phyloP scores from a whole-genome alignment of 1,284 basidiomycete genomes.

The Termitomyces sp. region DNA sequence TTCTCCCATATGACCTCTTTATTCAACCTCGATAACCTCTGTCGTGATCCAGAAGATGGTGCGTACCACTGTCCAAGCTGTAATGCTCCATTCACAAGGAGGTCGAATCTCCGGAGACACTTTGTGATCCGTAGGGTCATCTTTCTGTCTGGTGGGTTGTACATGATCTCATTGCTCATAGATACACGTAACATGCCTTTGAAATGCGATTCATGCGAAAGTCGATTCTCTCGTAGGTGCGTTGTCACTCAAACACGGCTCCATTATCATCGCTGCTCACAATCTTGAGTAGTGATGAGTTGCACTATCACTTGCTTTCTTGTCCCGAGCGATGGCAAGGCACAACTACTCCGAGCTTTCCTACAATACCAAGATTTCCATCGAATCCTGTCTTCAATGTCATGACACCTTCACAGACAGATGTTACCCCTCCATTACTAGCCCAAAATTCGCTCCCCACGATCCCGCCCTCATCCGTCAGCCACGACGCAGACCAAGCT shows the following conservation, averaged over 20 bases:
- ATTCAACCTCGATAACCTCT: constrained; percentile 22
- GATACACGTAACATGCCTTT: constrained; percentile 23
- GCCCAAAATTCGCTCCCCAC: background rate
- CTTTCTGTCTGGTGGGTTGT: constrained; percentile 3
- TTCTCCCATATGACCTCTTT: constrained; percentile 2
- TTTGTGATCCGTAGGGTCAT: constrained; percentile 26
- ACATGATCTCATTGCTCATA: constrained; percentile 5
- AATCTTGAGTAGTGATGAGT: constrained; percentile 1
- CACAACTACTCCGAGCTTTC: background rate
- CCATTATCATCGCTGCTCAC: background rate
- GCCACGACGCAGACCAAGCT: constrained; percentile 15
- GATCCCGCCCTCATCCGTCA: background rate
- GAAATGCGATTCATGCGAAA: constrained; percentile 19
- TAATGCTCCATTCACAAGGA: constrained; percentile 27
- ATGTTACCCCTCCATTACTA: background rate
- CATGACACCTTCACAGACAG: background rate
- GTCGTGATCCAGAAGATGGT: constrained; percentile 26
- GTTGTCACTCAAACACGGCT: background rate
- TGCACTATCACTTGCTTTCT: constrained; percentile 4
- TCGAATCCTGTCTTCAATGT: background rate
- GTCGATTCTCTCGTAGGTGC: constrained; percentile 9
- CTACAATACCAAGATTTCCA: background rate
- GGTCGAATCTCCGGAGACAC: constrained; percentile 28
- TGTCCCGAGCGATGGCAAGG: constrained; percentile 1
- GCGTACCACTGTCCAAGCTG: constrained; percentile 29